phyloP scores from a whole-genome alignment of 148 eudicot species.

The Chenopodium formosanum region DNA sequence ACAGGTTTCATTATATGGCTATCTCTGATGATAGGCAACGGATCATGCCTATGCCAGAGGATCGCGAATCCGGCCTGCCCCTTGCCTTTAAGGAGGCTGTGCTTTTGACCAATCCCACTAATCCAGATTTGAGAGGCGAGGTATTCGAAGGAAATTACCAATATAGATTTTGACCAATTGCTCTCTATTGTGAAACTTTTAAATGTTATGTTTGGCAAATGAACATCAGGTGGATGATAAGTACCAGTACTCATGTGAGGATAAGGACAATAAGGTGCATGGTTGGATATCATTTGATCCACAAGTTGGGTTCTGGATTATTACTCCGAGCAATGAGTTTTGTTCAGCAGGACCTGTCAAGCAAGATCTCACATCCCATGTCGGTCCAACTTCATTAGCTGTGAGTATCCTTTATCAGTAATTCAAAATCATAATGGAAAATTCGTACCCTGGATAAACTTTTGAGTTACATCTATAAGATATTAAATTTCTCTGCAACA shows the following conservation, averaged over 20 bases:
- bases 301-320: conserved; percentile 52
- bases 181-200: too few relatives aligned
- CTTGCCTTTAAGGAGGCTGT: conserved; percentile 61
- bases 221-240: conserved; percentile 67
- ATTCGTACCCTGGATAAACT: not conserved
- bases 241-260: conserved; percentile 59
- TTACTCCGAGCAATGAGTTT: conserved; percentile 54
- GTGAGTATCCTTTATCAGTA: conserved; percentile 27
- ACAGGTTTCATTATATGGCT: conserved; percentile 80
- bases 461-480: not conserved
- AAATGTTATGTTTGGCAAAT: not conserved
- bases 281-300: conserved; percentile 64
- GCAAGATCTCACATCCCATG: conserved; percentile 61
- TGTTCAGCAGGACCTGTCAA: conserved; percentile 57
- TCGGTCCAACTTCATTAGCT: conserved; percentile 43
- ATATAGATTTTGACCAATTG: too few relatives aligned
- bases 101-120: conserved; percentile 37
- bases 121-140: conserved; percentile 42
- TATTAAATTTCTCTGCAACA: conserved; percentile 17
- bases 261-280: conserved; percentile 59
- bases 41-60: conserved; percentile 57
- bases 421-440: not conserved
- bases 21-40: conserved; percentile 62
- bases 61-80: conserved; percentile 39
- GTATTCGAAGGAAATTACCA: conserved; percentile 15